Evolutionary conservation across 2,329 filamentous ascomycete species (phyloP), one percentile per base, ranked within the genome.

Genomic region (Ploettnerulaceae sp.): DNA sequence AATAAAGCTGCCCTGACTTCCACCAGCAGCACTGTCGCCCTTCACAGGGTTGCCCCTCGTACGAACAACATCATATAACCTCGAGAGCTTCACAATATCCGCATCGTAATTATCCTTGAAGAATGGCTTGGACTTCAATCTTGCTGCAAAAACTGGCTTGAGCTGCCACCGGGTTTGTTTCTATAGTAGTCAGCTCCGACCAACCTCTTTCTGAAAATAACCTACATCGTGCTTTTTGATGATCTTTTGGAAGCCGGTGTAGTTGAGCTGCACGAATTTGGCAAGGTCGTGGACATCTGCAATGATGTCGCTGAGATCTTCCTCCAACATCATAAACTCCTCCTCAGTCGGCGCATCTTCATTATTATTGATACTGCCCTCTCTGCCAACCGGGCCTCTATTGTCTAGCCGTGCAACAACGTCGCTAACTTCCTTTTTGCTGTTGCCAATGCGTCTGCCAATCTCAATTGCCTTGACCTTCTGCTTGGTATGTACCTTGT

Each of bases 91-190:
- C 53, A 97, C 84, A 26, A 98, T 87, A 51, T 95, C 94, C 22
- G 84, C 86, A 70, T 98, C 93, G 69, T 97, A 97, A 69, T 98
- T 96, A 65, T 97, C 91, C 67, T 95, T 94, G 76, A 95, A 98
- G 69, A 98, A 98, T 0, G 93, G 91, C 67, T 95, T 96, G 35
- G 89, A 88, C 69, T 94, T 95, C 63, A 98, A 79, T 48, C 91
- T 82, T 32, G 90, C 84, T 48, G 94, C 91, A 67, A 98, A 98
- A n/a, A 94, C 89, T 24, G 93, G 93, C 61, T 86, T 90, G 25
- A 98, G 79, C 62, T 93, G 82, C 89, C 91, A 95, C 51, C 82
- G 77, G 0, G 93, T 98, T 74, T 86, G 76, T 88, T 98, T 98
- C 86, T 93, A 61, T 15, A 5, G 21, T 5, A 5, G 37, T 60